phyloP scores from a whole-genome alignment of 2,329 filamentous ascomycete genomes.

The Ophiostoma populinum region DNA sequence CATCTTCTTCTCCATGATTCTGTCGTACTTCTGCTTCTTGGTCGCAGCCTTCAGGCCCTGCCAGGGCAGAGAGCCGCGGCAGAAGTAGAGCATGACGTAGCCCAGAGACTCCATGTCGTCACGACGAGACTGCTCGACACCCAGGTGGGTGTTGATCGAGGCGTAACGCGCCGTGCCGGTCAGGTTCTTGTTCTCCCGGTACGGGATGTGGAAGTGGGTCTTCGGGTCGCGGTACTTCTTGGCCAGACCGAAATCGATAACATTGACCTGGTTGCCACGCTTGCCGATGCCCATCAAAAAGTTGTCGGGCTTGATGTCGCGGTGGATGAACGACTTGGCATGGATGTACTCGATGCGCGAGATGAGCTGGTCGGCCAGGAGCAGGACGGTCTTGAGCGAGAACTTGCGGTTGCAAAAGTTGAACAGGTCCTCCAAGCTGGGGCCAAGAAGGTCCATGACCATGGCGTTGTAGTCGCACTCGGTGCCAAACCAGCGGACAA shows the following conservation, averaged over 20 bases:
- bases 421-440: conserved; percentile 93
- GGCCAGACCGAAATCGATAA: conserved; percentile 95
- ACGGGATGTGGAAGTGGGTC: conserved; percentile 98
- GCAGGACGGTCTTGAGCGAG: conserved; percentile 91
- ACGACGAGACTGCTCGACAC: conserved; percentile 96
- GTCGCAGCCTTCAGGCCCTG: conserved; percentile 5
- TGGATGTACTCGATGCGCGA: conserved; percentile 99
- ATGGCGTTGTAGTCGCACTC: conserved; percentile 99
- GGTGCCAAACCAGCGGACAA: conserved; percentile 98
- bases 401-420: conserved; percentile 99
- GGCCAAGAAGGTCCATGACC: conserved; percentile 92
- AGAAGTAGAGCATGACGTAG: conserved; percentile 99
- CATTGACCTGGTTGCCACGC: conserved; percentile 97
- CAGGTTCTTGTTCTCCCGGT: conserved; percentile 99
- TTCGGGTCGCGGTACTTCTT: conserved; percentile 99
- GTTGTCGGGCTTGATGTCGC: conserved; percentile 99
- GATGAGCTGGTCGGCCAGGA: conserved; percentile 94
- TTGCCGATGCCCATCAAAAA: conserved; percentile 99
- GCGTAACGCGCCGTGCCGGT: conserved; percentile 97
- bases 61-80: conserved; percentile 77
- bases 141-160: conserved; percentile 95
- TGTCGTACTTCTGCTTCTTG: conserved; percentile 75
- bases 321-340: conserved; percentile 98
- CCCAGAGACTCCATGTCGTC: conserved; percentile 99
- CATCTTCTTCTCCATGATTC: conserved; percentile 99